Base-by-base conservation (phyloP, 192 early-diverging fungal genomes). In the Lobosporangium transversale region DNA sequence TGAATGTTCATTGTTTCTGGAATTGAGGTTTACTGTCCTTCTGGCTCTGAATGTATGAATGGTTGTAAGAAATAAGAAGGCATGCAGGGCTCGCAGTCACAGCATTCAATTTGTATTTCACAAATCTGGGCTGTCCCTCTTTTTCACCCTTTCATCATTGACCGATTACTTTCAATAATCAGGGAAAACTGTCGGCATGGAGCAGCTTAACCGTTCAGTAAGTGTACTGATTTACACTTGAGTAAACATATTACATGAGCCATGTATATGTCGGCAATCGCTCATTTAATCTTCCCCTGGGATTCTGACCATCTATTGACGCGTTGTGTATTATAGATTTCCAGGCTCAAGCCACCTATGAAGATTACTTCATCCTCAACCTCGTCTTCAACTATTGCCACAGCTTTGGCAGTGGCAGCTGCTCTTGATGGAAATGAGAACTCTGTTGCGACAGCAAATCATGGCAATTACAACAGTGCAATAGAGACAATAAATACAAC, bases 281-380 rank as follows among this genome's bases (percentile, higher is more conserved):
- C 23, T 32, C 42, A 2, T 10, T 6, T 8, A 29, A 10, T 45
- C 3, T 26, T 10, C 21, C 37, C 12, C 35, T 14, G 35, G 15
- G 6, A 11, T 36, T 42, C 8, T 29, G 18, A 9, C 7, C 18
- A 20, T 10, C 0, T 51, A 21, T 17, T 40, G 37, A 7, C 37
- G 14, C 7, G 14, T 15, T 10, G 8, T 32, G 24, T 2, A 7
- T 7, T 4, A 29, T 58, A 71, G 69, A 63, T 71, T 31, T 71
- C 69, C 30, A 71, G 58, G 52, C 45, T 71, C n/a, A 71, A 71
- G 30, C 69, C 60, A 1, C 69, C 69, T 20, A 61, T 61, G 40
- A 71, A 71, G 55, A 71, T 71, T 44, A 56, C 45, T 17, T 53
- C 69, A 3, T 40, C 69, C 18, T 47, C 69, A 0, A 43, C 69